Evolutionary conservation across 345 rosid species (phyloP).

Genomic region (Eucalyptus cloeziana): DNA sequence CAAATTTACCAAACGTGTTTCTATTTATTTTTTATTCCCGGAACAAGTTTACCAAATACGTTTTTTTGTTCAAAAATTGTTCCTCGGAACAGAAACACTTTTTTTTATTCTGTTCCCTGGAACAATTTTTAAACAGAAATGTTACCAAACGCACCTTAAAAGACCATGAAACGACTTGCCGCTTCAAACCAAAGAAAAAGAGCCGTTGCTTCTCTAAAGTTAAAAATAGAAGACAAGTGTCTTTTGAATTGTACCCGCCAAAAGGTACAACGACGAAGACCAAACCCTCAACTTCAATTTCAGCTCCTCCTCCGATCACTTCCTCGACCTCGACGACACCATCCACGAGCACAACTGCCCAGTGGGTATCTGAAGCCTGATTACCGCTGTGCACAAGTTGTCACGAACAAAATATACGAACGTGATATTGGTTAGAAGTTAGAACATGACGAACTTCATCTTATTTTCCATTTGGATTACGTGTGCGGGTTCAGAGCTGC

Average conservation of each 20-base stretch:
- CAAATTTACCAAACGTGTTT: no score
- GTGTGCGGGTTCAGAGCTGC: background rate
- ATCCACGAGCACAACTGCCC: background rate
- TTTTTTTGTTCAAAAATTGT: no score
- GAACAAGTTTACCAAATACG: no score
- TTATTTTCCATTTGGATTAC: background rate
- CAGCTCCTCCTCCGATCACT: background rate
- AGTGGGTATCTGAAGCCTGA: background rate
- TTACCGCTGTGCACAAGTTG: background rate
- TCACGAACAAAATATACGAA: background rate
- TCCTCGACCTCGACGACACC: background rate
- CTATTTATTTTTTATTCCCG: no score
- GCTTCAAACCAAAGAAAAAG: background rate
- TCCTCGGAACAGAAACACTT: no score
- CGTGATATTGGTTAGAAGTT: background rate
- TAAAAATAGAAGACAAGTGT: background rate
- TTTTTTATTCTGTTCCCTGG: no score
- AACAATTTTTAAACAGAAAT: no score
- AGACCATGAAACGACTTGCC: background rate
- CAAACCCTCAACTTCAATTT: background rate
- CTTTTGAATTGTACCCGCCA: background rate
- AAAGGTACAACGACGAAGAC: background rate
- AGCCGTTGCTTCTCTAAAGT: background rate
- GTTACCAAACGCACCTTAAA: no score
- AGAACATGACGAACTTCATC: background rate